Conservation (phyloP, 192 early-diverging fungal genomes). For the Coemansia sp. region DNA sequence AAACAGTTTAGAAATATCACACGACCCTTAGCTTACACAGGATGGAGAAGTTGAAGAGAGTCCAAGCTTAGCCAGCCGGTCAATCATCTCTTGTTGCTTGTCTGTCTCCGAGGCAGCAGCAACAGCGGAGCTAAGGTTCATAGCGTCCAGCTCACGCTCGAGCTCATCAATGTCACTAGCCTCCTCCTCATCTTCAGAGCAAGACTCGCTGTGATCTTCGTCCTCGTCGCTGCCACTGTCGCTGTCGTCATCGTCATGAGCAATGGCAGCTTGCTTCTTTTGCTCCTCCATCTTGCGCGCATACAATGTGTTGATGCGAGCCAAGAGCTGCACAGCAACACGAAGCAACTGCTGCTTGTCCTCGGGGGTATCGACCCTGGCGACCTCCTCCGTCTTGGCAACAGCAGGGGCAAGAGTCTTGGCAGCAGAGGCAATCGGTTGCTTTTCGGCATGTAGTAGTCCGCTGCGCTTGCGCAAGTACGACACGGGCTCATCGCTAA, state of each 20-base stretch:
- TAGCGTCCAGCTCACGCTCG: constrained; percentile 46
- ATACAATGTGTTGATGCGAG: constrained; percentile 48
- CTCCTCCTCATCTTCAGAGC: not conserved
- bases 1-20: constrained; percentile 1
- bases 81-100: constrained; percentile 29
- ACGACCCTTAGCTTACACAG: constrained; percentile 2
- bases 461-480: constrained; percentile 43
- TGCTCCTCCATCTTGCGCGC: constrained; percentile 33
- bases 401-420: not conserved
- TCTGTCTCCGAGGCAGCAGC: not conserved
- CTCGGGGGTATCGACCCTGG: not conserved
- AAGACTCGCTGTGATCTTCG: not conserved
- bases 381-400: not conserved
- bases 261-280: constrained; percentile 4
- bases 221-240: constrained; percentile 4
- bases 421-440: not conserved
- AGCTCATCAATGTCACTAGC: constrained; percentile 35
- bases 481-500: constrained; percentile 44
- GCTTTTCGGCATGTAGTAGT: constrained; percentile 8
- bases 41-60: constrained; percentile 26
- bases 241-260: not conserved
- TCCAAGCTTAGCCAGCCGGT: constrained; percentile 40
- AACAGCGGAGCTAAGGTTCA: constrained; percentile 17
- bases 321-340: constrained; percentile 36
- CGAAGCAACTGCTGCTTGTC: constrained; percentile 18